Evolutionary conservation across 2,329 filamentous ascomycete species (phyloP).

Genomic region (Sporothrix protearum): DNA sequence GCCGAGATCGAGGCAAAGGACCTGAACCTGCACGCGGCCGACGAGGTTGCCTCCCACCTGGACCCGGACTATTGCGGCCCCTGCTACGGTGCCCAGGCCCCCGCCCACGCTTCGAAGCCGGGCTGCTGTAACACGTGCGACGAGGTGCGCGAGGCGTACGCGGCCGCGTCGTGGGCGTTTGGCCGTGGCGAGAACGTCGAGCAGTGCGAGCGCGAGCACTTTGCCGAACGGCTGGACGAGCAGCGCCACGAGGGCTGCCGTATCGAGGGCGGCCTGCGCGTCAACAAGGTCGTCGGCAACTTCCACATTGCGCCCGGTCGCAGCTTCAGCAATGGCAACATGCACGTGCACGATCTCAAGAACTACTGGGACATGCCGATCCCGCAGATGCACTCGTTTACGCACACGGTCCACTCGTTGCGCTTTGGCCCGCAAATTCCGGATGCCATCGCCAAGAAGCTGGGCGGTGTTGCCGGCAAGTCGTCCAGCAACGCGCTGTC

Average conservation of each 20-base stretch:
- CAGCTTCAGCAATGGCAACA: slow-evolving; percentile 91
- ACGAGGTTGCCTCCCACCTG: slow-evolving; percentile 70
- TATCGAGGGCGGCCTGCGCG: slow-evolving; percentile 83
- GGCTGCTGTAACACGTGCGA: slow-evolving; percentile 97
- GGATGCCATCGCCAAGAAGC: slow-evolving; percentile 61
- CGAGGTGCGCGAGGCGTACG: slow-evolving; percentile 93
- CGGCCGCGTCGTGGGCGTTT: slow-evolving; percentile 85
- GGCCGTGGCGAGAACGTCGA: slow-evolving; percentile 88
- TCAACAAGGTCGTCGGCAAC: slow-evolving; percentile 98
- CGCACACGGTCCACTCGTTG: slow-evolving; percentile 81
- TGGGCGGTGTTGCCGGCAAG: slow-evolving; percentile 38
- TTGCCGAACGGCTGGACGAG: slow-evolving; percentile 78
- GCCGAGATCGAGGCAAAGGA: slow-evolving; percentile 67
- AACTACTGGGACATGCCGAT: slow-evolving; percentile 81
- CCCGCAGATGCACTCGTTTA: slow-evolving; percentile 75
- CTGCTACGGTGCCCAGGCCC: slow-evolving; percentile 82
- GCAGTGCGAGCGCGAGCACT: slow-evolving; percentile 93
- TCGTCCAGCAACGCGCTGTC: slow-evolving; percentile 42
- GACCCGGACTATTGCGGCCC: slow-evolving; percentile 89
- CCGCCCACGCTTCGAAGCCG: slow-evolving; percentile 66
- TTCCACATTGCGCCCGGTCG: slow-evolving; percentile 97
- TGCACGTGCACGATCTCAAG: slow-evolving; percentile 96
- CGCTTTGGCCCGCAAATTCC: slow-evolving; percentile 91
- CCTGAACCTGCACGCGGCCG: slow-evolving; percentile 65
- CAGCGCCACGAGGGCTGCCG: slow-evolving; percentile 92